Evolutionary conservation across 768 basidiomycete species (phyloP).

Genomic region (Xanthoconium purpureum): DNA sequence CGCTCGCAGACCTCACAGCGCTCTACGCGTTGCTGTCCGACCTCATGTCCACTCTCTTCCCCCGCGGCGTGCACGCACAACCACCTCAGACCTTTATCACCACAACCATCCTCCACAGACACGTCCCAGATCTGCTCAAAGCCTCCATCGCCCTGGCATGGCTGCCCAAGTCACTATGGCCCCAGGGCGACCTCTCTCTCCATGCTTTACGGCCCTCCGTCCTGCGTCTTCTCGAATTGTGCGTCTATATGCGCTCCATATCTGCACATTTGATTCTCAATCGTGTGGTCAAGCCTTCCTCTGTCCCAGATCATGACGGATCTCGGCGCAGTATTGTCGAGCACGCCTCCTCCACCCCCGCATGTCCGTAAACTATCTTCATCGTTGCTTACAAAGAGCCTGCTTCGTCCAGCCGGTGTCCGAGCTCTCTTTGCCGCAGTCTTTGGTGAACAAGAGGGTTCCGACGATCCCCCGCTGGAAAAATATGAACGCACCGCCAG

Average conservation of each 20-base stretch:
- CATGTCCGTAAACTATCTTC: conserved; percentile 60
- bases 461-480: conserved; percentile 55
- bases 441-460: conserved; percentile 57
- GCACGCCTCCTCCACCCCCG: conserved; percentile 36
- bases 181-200: conserved; percentile 37
- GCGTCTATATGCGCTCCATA: conserved; percentile 33
- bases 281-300: conserved; percentile 43
- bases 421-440: conserved; percentile 65
- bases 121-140: conserved; percentile 56
- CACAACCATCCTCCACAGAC: conserved; percentile 54
- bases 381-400: conserved; percentile 64
- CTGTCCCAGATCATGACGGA: conserved; percentile 64
- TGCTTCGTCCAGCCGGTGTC: conserved; percentile 69
- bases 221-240: conserved; percentile 62
- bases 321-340: conserved; percentile 58
- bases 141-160: conserved; percentile 68
- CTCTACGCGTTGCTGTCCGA: conserved; percentile 44
- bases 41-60: conserved; percentile 52
- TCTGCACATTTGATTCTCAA: conserved; percentile 9
- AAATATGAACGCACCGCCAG: conserved; percentile 72
- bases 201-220: conserved; percentile 50
- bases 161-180: conserved; percentile 55
- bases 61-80: conserved; percentile 44
- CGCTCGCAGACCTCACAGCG: conserved; percentile 40
- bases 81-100: conserved; percentile 58